Percentiles rank a stretch among this genome's conserved stretches.
These are phyloP conservation scores for Candida suzukii DNA, from an alignment of 805 yeast species.

Conservation along the genomic window DNA sequence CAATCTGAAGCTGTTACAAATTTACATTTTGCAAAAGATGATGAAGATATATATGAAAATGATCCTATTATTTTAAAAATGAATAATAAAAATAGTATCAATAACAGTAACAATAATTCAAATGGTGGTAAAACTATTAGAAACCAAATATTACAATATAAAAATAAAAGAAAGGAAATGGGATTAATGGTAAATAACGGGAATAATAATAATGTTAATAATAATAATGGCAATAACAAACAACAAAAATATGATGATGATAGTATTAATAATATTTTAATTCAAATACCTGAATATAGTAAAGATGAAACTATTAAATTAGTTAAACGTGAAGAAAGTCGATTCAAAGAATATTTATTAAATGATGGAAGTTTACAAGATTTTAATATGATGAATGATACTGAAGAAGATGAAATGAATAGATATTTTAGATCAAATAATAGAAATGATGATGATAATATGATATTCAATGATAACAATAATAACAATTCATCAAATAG, in stretches of 20 bases:
- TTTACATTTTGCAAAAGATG: constrained; percentile 17
- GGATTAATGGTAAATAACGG: too few species aligned
- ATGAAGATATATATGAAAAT: constrained; percentile 7
- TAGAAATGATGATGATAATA: constrained; percentile 7
- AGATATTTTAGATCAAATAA: neutral
- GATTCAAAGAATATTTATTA: constrained; percentile 2
- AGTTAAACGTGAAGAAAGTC: neutral
- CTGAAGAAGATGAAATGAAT: neutral
- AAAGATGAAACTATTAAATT: constrained; percentile 10
- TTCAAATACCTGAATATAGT: constrained; percentile 17
- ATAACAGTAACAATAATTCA: neutral
- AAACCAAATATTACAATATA: neutral
- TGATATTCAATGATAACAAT: constrained; percentile 3
- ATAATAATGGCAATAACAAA: neutral
- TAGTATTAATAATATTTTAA: constrained; percentile 7
- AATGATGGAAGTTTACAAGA: too few species aligned
- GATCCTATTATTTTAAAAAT: constrained; percentile 1
- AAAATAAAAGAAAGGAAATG: neutral
- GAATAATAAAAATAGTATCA: neutral
- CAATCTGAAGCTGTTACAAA: constrained; percentile 28
- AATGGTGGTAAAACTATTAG: neutral
- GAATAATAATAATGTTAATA: neutral
- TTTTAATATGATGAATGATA: neutral
- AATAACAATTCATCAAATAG: constrained; percentile 9
- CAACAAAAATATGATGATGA: neutral